phyloP scores from a whole-genome alignment of 177 flowering plant genomes.

The Vitis hybrid region DNA sequence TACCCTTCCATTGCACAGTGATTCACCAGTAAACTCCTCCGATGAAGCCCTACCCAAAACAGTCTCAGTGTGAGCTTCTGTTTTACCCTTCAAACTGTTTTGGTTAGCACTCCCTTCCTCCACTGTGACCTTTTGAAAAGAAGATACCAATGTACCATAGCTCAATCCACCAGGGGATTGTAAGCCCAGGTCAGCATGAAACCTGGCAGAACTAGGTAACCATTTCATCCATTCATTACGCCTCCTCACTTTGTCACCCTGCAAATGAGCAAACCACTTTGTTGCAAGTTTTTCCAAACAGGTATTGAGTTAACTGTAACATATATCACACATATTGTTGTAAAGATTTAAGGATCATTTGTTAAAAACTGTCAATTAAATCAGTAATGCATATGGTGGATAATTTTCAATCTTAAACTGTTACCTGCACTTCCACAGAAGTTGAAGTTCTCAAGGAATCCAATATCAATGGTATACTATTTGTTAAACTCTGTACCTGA shows the following conservation, averaged over 20 bases:
- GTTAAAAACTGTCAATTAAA: neutral
- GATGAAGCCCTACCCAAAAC: conserved; percentile 5
- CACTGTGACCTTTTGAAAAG: conserved; percentile 33
- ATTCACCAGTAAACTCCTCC: conserved; percentile 12
- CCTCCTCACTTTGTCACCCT: conserved; percentile 72
- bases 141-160: conserved; percentile 23
- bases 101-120: conserved; percentile 27
- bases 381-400: neutral
- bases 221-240: conserved; percentile 65
- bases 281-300: neutral
- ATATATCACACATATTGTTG: neutral
- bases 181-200: conserved; percentile 12
- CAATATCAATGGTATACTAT: conserved; percentile 41
- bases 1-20: conserved; percentile 20
- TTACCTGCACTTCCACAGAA: conserved; percentile 67
- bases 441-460: conserved; percentile 51
- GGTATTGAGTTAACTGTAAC: too few species aligned
- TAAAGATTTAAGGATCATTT: neutral
- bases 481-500: conserved; percentile 62
- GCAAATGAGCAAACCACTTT: conserved; percentile 6
- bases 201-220: conserved; percentile 24
- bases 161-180: conserved; percentile 21
- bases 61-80: conserved; percentile 12
- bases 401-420: neutral
- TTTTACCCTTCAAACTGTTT: conserved; percentile 2